These are phyloP conservation scores for Rosa hybrid DNA, from an alignment of 331 rosid genomes.

Conservation along the genomic window DNA sequence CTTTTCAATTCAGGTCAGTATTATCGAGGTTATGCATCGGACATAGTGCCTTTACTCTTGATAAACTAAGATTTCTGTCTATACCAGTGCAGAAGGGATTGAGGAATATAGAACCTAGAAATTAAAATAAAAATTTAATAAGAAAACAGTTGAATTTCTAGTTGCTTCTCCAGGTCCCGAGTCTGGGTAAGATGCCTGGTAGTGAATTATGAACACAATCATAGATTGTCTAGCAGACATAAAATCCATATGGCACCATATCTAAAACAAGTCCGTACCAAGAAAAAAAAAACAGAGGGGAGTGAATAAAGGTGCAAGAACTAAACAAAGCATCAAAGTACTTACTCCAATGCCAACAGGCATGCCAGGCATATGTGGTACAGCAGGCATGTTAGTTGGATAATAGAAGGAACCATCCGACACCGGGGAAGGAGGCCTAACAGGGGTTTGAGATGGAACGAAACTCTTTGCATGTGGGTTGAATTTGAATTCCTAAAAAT, in stretches of 20 bases:
- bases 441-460: conserved; percentile 66
- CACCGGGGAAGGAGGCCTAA: conserved; percentile 82
- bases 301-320: not conserved
- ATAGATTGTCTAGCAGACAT: not conserved
- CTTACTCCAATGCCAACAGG: conserved; percentile 91
- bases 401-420: conserved; percentile 81
- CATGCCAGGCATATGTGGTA: conserved; percentile 73
- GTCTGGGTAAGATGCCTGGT: not conserved
- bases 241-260: not conserved
- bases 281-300: not conserved
- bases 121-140: not conserved
- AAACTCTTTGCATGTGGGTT: conserved; percentile 97
- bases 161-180: not conserved
- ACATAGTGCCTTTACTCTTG: not conserved
- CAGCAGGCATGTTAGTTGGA: conserved; percentile 52
- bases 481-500: conserved; percentile 79
- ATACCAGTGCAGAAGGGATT: not conserved
- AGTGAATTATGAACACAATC: not conserved
- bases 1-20: not conserved
- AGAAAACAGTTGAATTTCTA: not conserved
- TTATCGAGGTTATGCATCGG: not conserved
- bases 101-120: not conserved
- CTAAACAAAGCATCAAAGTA: conserved; percentile 9
- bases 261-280: not conserved
- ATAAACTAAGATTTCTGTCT: not conserved